Conservation (phyloP, 768 basidiomycete species). For the Pleurotus eryngii region DNA sequence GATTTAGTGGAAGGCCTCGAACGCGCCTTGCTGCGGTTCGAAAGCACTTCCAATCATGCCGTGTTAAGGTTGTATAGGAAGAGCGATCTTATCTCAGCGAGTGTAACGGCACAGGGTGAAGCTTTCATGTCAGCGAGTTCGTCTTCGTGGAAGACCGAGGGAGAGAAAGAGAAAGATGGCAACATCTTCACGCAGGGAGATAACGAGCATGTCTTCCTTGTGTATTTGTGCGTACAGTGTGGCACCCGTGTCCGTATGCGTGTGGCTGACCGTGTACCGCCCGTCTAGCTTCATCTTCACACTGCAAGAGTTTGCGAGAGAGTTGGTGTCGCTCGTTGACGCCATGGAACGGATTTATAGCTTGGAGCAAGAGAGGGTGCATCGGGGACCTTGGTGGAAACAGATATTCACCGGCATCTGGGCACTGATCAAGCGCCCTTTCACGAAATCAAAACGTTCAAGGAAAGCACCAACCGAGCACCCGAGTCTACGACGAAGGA, state of each 20-base stretch:
- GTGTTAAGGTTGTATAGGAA: conserved; percentile 71
- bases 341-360: conserved; percentile 78
- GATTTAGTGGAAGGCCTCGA: conserved; percentile 65
- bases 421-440: conserved; percentile 2
- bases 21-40: conserved; percentile 67
- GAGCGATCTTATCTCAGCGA: conserved; percentile 31
- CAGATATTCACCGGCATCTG: conserved; percentile 25
- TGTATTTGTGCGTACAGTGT: conserved; percentile 72
- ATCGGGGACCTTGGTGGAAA: conserved; percentile 35
- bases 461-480: neutral
- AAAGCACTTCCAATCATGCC: conserved; percentile 81
- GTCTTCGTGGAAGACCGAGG: conserved; percentile 12
- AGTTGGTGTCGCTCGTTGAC: conserved; percentile 78
- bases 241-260: neutral
- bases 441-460: neutral
- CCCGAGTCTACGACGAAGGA: conserved; percentile 20
- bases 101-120: neutral
- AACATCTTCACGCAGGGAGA: conserved; percentile 41
- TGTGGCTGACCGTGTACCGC: neutral
- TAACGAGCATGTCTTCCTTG: conserved; percentile 84
- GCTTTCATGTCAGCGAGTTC: neutral
- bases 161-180: conserved; percentile 30
- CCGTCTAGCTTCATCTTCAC: conserved; percentile 86
- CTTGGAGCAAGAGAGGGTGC: conserved; percentile 50
- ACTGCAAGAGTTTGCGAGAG: conserved; percentile 88